Percentiles rank a stretch among this genome's conserved stretches.
Evolutionary conservation across 495 filamentous ascomycete genomes (phyloP).

Genomic region (Penicillium subrubescens): DNA sequence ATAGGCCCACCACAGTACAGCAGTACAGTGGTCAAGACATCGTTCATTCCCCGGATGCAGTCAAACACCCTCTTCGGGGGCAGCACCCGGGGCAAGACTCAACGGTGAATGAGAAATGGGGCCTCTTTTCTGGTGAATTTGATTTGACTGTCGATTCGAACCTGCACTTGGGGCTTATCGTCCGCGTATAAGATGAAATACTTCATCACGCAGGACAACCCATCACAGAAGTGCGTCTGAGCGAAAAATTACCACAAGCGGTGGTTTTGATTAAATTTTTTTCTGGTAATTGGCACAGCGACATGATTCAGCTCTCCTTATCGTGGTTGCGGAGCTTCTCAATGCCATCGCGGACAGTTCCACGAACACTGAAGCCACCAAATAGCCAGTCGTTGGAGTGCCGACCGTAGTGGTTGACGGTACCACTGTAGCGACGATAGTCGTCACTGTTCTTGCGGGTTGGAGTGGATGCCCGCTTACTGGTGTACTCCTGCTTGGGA

Average conservation of each 20-base stretch:
- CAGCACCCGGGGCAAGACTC: not conserved
- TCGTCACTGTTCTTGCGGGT: constrained; percentile 36
- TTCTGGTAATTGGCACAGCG: not conserved
- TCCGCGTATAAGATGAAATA: not conserved
- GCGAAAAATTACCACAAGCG: not conserved
- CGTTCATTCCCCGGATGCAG: not conserved
- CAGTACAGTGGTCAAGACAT: not conserved
- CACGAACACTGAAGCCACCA: constrained; percentile 50
- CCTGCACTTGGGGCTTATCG: not conserved
- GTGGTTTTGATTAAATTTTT: not conserved
- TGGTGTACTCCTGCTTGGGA: constrained; percentile 17
- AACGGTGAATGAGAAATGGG: constrained; percentile 3
- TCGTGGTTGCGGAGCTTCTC: constrained; percentile 52
- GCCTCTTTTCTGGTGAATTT: not conserved
- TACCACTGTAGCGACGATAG: constrained; percentile 45
- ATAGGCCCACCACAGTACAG: not conserved
- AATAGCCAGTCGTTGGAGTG: constrained; percentile 56
- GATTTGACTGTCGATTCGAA: not conserved
- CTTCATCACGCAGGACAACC: not conserved
- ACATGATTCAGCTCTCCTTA: constrained; percentile 29
- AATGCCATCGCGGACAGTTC: constrained; percentile 47
- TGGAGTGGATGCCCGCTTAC: constrained; percentile 23
- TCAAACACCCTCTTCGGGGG: not conserved
- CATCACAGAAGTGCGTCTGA: not conserved
- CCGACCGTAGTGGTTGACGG: constrained; percentile 48